Base-by-base conservation (phyloP, 495 filamentous ascomycete genomes). In the Daldinia caldariorum region DNA sequence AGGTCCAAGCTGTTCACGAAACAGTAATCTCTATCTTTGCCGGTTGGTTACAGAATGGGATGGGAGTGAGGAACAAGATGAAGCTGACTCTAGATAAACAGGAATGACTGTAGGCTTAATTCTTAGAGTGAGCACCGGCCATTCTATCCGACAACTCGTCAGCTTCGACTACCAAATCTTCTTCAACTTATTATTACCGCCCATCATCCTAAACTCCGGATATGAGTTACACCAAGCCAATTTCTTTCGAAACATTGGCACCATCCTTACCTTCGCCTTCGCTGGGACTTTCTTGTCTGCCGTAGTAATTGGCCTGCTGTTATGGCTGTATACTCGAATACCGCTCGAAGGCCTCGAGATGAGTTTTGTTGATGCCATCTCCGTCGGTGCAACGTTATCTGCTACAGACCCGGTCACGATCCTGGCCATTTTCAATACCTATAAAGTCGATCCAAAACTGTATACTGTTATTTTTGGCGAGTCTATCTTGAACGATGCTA, bases 401-500 rank as follows among this genome's bases (percentile, higher is more conserved):
- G 95, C 95, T 60, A 99, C 95, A 0, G 95, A 99, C 75, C 95
- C 95, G 0, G 94, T 99, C 54, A 99, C 95, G 0, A 97, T 99
- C 71, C 84, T 99, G 35, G 95, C 95, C 58, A 99, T 99, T 63
- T 99, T 99, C 88, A 99, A 97, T 76, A 90, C 96, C 1, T 98
- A 97, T 84, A 97, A 97, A 80, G 95, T 99, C 57, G 95, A 99
- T 77, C 95, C 95, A 9, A 97, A 97, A 80, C 86, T 99, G 5
- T 99, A 99, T 78, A 99, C 95, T 6, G 86, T 98, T 71, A 98
- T 99, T 63, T 99, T 99, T 77, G 95, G 95, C 72, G 95, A 99
- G 79, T 97, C 94, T 35, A 98, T 99, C 58, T 81, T 99, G 54
- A 99, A 99, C 77, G 95, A 99, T 84, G 95, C 95, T 16, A 92